phyloP scores from a whole-genome alignment of 257 asterid genomes.

The Solanum chilense region DNA sequence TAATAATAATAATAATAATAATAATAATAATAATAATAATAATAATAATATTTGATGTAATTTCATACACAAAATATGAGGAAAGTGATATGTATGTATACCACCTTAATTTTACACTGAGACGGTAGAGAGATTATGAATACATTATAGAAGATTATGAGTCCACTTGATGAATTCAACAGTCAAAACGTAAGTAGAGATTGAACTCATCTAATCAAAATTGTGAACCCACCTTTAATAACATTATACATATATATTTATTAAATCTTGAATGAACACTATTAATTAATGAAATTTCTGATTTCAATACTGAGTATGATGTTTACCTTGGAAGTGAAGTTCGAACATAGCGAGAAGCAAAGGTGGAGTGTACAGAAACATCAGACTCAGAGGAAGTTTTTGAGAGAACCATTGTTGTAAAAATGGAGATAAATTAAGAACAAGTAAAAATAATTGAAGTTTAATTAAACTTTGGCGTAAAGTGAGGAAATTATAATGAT shows the following conservation, averaged over 20 bases:
- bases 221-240: background rate
- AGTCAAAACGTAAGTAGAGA: background rate
- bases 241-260: background rate
- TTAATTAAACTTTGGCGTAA: background rate
- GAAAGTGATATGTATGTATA: too few species aligned
- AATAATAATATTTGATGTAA: background rate
- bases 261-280: background rate
- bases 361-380: constrained; percentile 6
- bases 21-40: too few species aligned
- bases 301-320: background rate
- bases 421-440: background rate
- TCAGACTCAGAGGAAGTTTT: constrained; percentile 1
- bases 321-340: constrained; percentile 4
- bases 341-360: constrained; percentile 18
- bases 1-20: too few species aligned
- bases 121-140: background rate
- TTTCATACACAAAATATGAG: background rate
- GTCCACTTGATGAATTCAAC: background rate
- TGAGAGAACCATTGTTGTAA: constrained; percentile 8
- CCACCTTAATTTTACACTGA: too few species aligned
- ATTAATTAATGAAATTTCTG: background rate
- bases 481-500: background rate
- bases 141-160: background rate
- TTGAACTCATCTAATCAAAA: background rate
- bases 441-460: background rate